Base-by-base conservation (phyloP, 768 basidiomycete genomes). In the Hericium erinaceus region DNA sequence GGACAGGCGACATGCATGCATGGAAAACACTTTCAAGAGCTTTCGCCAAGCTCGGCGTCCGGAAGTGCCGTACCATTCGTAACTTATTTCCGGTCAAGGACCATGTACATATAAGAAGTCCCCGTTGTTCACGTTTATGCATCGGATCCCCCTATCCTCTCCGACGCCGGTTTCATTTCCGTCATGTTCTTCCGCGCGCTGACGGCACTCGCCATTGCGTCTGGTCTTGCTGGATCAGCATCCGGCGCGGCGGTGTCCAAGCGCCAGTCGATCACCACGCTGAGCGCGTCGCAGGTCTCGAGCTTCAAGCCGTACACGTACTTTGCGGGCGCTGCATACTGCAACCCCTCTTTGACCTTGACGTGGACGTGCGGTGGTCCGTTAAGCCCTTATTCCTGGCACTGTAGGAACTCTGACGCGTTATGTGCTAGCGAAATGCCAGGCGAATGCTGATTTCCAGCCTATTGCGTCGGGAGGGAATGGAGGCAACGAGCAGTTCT, bases 321-420 rank as follows among this genome's bases (percentile, higher is more conserved):
- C 56, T 82, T 76, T 61, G 80, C 82, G 2, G 74, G 75, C 41
- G 64, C 80, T 7, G 81, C 70, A 1, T 79, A 79, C 61, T 84
- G 83, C 59, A 55, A 67, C 18, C 67, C 79, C 5, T 54, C 72
- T 4, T 56, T 67, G 46, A 78, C 76, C 28, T 62, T 75, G 44
- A 70, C 71, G 18, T 83, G 82, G 80, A 64, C 73, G 37, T 84
- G 82, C 66, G 83, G 83, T 67, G 60, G 81, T 80, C 26, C 44
- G 44, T 20, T 9, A 18, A 2, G 18, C 44, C 0, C 44, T 11
- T 20, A 13, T 8, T 11, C 44, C n/a, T 18, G 16, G 44, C n/a
- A 8, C 6, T 10, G 33, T 10, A 33, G 8, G 33, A 33, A 33
- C 1, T 8, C 33, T 33, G 33, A 33, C 33, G 33, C 7, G 33